These are phyloP conservation scores for Penicillium longicatenatum DNA, from an alignment of 495 filamentous ascomycete genomes.

Conservation along the genomic window DNA sequence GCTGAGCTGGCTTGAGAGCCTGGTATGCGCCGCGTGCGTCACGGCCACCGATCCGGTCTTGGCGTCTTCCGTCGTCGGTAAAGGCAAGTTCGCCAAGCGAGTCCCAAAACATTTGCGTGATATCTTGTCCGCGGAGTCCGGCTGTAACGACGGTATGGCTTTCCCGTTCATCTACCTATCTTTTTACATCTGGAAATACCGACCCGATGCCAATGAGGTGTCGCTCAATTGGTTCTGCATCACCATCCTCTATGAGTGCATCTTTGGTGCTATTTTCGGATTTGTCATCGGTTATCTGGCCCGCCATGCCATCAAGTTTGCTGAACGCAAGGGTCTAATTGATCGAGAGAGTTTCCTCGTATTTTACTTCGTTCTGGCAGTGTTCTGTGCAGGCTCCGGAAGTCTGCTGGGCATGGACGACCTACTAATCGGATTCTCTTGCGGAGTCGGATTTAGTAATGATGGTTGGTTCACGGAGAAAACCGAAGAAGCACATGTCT, in stretches of 20 bases:
- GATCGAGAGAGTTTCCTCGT: constrained; percentile 97
- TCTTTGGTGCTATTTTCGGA: constrained; percentile 89
- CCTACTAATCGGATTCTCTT: constrained; percentile 92
- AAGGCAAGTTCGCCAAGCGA: constrained; percentile 96
- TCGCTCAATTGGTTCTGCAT: constrained; percentile 86
- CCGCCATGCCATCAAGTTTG: constrained; percentile 86
- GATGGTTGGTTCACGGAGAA: constrained; percentile 99
- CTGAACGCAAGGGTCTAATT: constrained; percentile 83
- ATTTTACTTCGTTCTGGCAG: constrained; percentile 96
- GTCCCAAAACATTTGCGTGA: constrained; percentile 97
- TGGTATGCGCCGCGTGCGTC: constrained; percentile 87
- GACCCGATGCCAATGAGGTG: constrained; percentile 65
- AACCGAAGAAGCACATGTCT: constrained; percentile 97
- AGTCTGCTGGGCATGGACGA: constrained; percentile 93
- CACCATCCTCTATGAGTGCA: constrained; percentile 93
- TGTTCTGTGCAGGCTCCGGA: constrained; percentile 95
- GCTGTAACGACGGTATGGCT: constrained; percentile 99
- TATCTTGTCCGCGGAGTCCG: constrained; percentile 92
- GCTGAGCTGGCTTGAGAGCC: constrained; percentile 84
- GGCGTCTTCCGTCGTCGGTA: constrained; percentile 96
- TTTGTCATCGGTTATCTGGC: constrained; percentile 86
- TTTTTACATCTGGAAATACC: constrained; percentile 82
- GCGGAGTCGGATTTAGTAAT: constrained; percentile 96
- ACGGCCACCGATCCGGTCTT: constrained; percentile 98
- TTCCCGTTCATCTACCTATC: constrained; percentile 97